Evolutionary conservation across 2,329 filamentous ascomycete species (phyloP).

Genomic region (Nigrospora oryzae): DNA sequence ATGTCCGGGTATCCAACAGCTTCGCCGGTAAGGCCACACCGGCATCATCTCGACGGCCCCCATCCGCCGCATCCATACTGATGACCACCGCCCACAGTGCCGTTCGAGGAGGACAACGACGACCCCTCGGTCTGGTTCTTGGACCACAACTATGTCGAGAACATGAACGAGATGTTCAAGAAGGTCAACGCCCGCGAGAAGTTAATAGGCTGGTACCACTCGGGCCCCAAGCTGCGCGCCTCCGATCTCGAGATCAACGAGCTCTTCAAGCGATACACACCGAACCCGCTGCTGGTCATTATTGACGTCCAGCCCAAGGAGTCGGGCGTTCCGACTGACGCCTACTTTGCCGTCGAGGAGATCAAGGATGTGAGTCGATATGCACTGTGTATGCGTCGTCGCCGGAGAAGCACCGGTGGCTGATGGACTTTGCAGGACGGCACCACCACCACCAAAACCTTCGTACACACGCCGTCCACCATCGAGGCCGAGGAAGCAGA

Average conservation of each 20-base stretch:
- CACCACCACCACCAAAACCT: conserved; percentile 92
- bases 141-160: conserved; percentile 98
- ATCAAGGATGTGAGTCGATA: conserved; percentile 84
- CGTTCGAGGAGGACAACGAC: conserved; percentile 98
- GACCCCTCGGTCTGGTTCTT: conserved; percentile 98
- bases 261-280: conserved; percentile 97
- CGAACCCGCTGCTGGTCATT: conserved; percentile 92
- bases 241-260: conserved; percentile 99
- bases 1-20: conserved; percentile 96
- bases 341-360: conserved; percentile 98
- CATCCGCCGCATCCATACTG: conserved; percentile 2
- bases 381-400: neutral
- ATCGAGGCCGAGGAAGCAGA: conserved; percentile 99
- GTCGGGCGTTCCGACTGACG: conserved; percentile 93
- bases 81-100: conserved; percentile 48
- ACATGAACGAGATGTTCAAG: conserved; percentile 99
- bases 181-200: conserved; percentile 99
- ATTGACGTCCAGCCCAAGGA: conserved; percentile 98
- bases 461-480: conserved; percentile 95
- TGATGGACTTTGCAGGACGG: conserved; percentile 59
- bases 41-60: neutral
- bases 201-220: conserved; percentile 99
- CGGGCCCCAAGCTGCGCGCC: conserved; percentile 89
- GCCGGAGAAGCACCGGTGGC: neutral
- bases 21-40: conserved; percentile 68